These are phyloP conservation scores for Colletotrichum salicis DNA, from an alignment of 2,329 filamentous ascomycete species.

Conservation along the genomic window DNA sequence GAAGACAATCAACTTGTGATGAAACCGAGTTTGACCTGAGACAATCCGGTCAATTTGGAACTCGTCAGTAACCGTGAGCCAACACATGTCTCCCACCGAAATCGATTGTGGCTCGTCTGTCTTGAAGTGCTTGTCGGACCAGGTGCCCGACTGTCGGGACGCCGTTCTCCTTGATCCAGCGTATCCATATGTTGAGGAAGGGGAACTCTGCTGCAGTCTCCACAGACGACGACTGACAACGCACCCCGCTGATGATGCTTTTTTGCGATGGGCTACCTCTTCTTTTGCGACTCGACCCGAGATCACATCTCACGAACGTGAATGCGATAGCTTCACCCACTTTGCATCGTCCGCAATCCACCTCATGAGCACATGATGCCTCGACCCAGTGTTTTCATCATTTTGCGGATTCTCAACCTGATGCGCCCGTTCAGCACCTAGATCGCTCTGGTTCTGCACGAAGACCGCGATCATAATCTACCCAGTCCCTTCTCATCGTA, in stretches of 20 bases:
- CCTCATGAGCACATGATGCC: not conserved
- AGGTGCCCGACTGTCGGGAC: constrained; percentile 31
- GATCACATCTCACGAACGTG: not conserved
- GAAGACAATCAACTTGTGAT: constrained; percentile 8
- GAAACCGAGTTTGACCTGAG: constrained; percentile 15
- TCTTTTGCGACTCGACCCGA: not conserved
- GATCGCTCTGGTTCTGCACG: not conserved
- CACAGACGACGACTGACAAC: constrained; percentile 10
- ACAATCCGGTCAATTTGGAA: constrained; percentile 18
- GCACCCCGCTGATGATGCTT: not conserved
- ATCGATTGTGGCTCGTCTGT: constrained; percentile 22
- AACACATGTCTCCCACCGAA: constrained; percentile 28
- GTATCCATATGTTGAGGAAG: not conserved
- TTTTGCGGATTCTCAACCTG: not conserved
- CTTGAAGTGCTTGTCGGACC: constrained; percentile 17
- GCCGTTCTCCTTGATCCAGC: constrained; percentile 20
- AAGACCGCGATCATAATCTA: not conserved
- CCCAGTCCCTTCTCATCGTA: not conserved
- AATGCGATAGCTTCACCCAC: constrained; percentile 1
- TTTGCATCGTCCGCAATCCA: not conserved
- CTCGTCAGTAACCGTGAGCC: constrained; percentile 14
- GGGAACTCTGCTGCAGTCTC: constrained; percentile 13
- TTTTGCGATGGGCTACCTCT: constrained; percentile 1
- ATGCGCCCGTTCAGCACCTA: not conserved
- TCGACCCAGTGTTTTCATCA: constrained; percentile 22